Evolutionary conservation across 345 rosid species (phyloP).

Genomic region (Arabis alpina): DNA sequence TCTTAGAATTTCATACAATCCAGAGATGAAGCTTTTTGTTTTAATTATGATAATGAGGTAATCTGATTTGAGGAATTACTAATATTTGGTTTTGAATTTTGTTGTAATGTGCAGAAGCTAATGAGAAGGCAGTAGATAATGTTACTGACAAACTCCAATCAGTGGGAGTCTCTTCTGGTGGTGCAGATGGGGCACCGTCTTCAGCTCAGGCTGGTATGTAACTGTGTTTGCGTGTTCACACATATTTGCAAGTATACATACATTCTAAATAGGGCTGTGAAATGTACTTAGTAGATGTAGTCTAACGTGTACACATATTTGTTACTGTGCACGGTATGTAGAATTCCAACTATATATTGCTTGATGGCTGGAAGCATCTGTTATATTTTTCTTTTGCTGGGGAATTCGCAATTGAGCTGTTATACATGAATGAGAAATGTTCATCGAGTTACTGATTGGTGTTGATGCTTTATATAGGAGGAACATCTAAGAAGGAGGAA

Average conservation of each 20-base stretch:
- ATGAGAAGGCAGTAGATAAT: slow-evolving; percentile 64
- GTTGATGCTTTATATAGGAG: slow-evolving; percentile 45
- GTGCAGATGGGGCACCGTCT: slow-evolving; percentile 57
- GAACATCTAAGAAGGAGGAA: slow-evolving; percentile 65
- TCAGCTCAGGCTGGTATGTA: slow-evolving; percentile 46
- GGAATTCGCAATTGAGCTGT: not conserved
- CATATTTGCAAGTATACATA: not conserved
- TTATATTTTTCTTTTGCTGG: not conserved
- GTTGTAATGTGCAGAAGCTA: slow-evolving; percentile 52
- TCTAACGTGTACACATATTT: not conserved
- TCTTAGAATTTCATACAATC: not conserved
- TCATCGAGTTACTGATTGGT: not conserved
- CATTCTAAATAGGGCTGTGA: not conserved
- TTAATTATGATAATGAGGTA: not conserved
- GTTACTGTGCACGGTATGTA: not conserved
- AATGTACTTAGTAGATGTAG: not conserved
- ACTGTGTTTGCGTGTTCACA: not conserved
- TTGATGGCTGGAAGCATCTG: slow-evolving; percentile 11
- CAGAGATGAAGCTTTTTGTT: slow-evolving; percentile 9
- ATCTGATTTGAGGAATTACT: not conserved
- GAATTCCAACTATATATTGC: not conserved
- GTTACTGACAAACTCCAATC: slow-evolving; percentile 74
- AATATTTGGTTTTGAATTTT: not conserved
- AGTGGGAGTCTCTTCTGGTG: slow-evolving; percentile 62
- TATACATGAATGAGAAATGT: slow-evolving; percentile 1